Percentiles rank a stretch among this genome's conserved stretches.
phyloP scores from a whole-genome alignment of 2,329 filamentous ascomycete species.

The Penicillium sp. region DNA sequence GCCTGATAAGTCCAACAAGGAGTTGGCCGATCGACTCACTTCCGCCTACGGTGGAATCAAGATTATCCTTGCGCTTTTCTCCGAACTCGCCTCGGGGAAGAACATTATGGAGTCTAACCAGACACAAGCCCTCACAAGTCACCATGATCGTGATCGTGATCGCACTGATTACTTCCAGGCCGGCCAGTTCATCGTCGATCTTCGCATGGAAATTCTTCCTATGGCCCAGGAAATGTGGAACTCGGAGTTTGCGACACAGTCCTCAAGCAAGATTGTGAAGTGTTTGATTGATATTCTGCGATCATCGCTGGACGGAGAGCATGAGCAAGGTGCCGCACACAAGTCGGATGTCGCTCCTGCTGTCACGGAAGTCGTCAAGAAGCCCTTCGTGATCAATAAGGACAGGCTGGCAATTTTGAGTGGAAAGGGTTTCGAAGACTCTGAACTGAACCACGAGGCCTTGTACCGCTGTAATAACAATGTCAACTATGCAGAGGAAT shows the following conservation, averaged over 20 bases:
- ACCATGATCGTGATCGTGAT: constrained; percentile 59
- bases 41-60: constrained; percentile 68
- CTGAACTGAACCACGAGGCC: constrained; percentile 73
- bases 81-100: constrained; percentile 75
- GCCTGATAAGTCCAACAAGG: constrained; percentile 39
- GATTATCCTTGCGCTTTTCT: constrained; percentile 82
- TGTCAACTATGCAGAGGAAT: constrained; percentile 65
- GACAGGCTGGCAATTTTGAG: constrained; percentile 51
- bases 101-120: constrained; percentile 76
- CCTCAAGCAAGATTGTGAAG: constrained; percentile 74
- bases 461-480: constrained; percentile 79
- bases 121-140: constrained; percentile 57
- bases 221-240: constrained; percentile 81
- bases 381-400: constrained; percentile 55
- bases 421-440: constrained; percentile 55
- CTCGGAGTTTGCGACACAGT: constrained; percentile 79
- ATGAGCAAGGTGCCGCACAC: constrained; percentile 68
- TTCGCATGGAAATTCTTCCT: constrained; percentile 78
- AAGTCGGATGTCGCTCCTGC: constrained; percentile 62
- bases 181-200: constrained; percentile 80
- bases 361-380: constrained; percentile 51
- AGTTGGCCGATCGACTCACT: constrained; percentile 49
- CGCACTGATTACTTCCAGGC: constrained; percentile 65
- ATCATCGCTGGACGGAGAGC: constrained; percentile 74
- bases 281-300: constrained; percentile 83